Conservation (phyloP, 2,329 filamentous ascomycete genomes). For the Salinomyces thailandicus region DNA sequence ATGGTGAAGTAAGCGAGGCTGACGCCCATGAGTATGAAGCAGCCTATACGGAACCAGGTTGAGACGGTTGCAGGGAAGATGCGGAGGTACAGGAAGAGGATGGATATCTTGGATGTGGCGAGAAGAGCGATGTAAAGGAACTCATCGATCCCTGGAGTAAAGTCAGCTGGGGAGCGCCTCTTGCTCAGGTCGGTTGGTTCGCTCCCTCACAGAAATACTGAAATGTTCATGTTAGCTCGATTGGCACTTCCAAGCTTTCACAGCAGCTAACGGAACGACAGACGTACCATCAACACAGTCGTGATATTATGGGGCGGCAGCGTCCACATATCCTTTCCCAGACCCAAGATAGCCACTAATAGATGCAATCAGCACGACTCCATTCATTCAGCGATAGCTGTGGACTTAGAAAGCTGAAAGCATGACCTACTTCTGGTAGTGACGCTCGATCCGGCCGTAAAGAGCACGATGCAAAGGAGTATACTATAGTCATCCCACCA, state of each 20-base stretch:
- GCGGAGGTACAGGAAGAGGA: conserved; percentile 8
- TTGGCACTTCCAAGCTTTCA: too few relatives aligned
- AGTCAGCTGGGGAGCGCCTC: too few relatives aligned
- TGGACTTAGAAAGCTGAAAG: too few relatives aligned
- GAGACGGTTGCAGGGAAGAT: conserved; percentile 6
- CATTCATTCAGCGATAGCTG: too few relatives aligned
- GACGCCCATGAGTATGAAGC: conserved; percentile 1
- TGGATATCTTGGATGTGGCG: conserved; percentile 4
- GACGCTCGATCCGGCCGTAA: neutral
- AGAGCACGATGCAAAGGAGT: neutral
- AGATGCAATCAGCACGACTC: neutral
- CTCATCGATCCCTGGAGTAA: conserved; percentile 5
- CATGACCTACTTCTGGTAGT: conserved; percentile 1
- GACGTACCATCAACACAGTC: too few relatives aligned
- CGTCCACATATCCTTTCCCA: conserved; percentile 4
- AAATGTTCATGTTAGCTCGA: too few relatives aligned
- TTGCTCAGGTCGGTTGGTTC: too few relatives aligned
- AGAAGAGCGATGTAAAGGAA: conserved; percentile 2
- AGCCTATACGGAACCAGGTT: conserved; percentile 2
- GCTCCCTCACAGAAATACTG: conserved; percentile 3
- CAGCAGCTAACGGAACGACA: too few relatives aligned
- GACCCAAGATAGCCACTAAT: conserved; percentile 3
- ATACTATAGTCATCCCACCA: conserved; percentile 3
- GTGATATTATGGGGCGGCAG: conserved; percentile 2
- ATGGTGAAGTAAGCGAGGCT: conserved; percentile 1